Base-by-base conservation (phyloP, 352 stramenopile species). In the Thraustochytrium striatum region DNA sequence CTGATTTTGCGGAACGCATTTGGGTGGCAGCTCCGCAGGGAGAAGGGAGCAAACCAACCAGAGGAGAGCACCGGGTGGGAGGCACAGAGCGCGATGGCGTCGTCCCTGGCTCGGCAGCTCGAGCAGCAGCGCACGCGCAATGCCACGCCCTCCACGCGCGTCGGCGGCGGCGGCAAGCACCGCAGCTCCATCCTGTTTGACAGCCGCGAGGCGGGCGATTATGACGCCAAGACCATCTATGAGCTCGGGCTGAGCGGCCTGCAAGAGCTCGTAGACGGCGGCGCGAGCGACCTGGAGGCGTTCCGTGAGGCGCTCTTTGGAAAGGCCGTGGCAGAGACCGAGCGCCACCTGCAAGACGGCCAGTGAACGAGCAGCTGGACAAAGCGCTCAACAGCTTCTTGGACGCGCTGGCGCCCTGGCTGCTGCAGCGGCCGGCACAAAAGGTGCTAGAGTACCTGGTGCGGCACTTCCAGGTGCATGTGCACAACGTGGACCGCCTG, bases 381-480 rank as follows among this genome's bases (percentile, higher is more conserved):
- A 30, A 58, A 21, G 47, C 65, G 1, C 28, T 75, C 21, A 32
- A 75, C 52, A 62, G 32, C 19, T 61, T 75, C 32, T 43, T 75
- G 65, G 11, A 13, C 25, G 21, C 39, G 1, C 30, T 75, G n/a
- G 35, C 41, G 30, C 16, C n/a, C 11, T 62, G 44, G 30, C 19
- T 61, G 9, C 65, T 75, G 44, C 16, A 72, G n/a, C 58, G 68
- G 30, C 9, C 43, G 0, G 28, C 65, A 28, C 65, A 68, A 30
- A 75, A 75, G 50, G 65, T 75, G 11, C 65, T 75, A 25, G 65
- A 75, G 52, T 75, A 75, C 65, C 35, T 75, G 21, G 65, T 75
- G 65, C 65, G 65, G 5, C 65, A 75, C 16, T 75, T 75, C 25
- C 5, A 75, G 21, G 52, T 75, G 44, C 65, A 75, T 9, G 21